phyloP scores from a whole-genome alignment of 768 basidiomycete species.

The Termitomyces titanicus region DNA sequence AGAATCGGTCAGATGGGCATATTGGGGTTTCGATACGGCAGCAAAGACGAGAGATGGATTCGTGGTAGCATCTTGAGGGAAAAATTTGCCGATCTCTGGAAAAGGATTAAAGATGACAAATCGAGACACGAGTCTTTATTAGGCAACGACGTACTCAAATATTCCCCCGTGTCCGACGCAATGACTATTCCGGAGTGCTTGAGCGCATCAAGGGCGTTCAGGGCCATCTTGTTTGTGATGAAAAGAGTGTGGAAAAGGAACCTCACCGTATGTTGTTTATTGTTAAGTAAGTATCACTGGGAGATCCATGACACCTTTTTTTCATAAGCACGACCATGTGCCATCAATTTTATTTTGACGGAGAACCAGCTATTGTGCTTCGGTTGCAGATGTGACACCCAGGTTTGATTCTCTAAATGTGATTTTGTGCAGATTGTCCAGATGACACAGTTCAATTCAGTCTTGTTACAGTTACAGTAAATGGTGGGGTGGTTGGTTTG shows the following conservation, averaged over 20 bases:
- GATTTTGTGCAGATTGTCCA: not conserved
- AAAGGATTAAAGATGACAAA: not conserved
- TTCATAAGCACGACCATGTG: conserved; percentile 2
- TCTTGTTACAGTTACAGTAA: not conserved
- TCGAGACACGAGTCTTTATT: not conserved
- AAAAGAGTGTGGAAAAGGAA: not conserved
- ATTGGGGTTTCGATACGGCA: conserved; percentile 30
- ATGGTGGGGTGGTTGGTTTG: too few species aligned
- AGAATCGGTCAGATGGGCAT: conserved; percentile 25
- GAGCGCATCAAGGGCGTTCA: conserved; percentile 25
- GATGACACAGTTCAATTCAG: not conserved
- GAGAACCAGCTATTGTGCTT: not conserved
- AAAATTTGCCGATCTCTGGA: conserved; percentile 29
- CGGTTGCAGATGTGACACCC: too few species aligned
- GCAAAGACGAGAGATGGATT: conserved; percentile 32
- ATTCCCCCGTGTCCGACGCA: conserved; percentile 34
- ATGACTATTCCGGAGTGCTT: conserved; percentile 25
- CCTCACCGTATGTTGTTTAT: too few species aligned
- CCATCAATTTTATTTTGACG: too few species aligned
- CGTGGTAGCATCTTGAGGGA: conserved; percentile 31
- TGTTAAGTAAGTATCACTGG: not conserved
- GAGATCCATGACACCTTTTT: not conserved
- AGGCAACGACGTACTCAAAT: conserved; percentile 19
- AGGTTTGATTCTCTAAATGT: too few species aligned
- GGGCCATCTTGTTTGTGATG: conserved; percentile 5